Evolutionary conservation across 148 eudicot genomes (phyloP), one percentile per base, ranked within the genome.

Genomic region (Cornus controversa): DNA sequence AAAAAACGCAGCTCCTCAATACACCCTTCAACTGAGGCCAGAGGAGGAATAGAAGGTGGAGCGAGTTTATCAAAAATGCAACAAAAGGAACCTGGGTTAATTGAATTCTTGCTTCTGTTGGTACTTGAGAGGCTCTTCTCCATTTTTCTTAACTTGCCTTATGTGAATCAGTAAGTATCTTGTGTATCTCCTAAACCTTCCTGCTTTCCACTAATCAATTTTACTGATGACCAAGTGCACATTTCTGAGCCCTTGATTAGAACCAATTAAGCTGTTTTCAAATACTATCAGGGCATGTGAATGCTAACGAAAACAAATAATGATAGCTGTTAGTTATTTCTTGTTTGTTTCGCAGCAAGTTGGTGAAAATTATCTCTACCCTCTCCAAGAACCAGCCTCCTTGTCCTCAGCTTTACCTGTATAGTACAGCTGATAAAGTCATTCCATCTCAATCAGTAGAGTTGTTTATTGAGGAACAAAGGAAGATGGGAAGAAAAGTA

Each of bases 331-430:
- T 54, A 10, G 18, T 54, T 54, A 10, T 54, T 60, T 60, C 40
- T 79, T 77, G 23, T 76, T 69, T 77, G 50, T 79, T 77, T 63
- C 50, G 78, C 86, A 96, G 99, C 92, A 89, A 87, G 81, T 80
- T 93, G 77, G 79, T 72, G 60, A 88, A 79, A 84, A 77, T 91
- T 73, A 81, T 86, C 53, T 73, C 64, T 68, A 74, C 16, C 72
- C 96, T 94, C 25, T 69, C 84, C 9, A 82, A 86, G 69, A 80
- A 86, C 75, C 98, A 91, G 82, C 93, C 98, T 62, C 78, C 75
- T 1, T 90, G 92, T 80, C 98, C 99, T 70, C 99, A 96, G 85
- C 97, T 96, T 71, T 96, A 93, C 84, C 81, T 96, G 78, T 96
- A 93, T 74, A 96, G 98, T 82, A 90, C 91, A 72, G 97, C 87